Evolutionary conservation across 129 eudicot species (phyloP).

Genomic region (Chrysanthemum makinoi): DNA sequence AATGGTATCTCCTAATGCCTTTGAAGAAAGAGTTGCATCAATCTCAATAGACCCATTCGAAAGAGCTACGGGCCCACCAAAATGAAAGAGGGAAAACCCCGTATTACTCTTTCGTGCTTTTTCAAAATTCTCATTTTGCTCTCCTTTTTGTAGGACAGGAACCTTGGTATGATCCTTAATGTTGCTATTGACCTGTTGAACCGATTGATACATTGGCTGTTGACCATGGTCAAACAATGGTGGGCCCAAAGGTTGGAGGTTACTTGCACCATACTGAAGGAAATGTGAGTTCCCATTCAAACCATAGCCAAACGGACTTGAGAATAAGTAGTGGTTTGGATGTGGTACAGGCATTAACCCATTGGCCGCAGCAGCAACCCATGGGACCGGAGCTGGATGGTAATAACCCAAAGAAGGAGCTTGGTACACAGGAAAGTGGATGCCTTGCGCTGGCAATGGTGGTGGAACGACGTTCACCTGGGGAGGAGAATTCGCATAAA

Average conservation of each 20-base stretch:
- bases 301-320: conserved; percentile 61
- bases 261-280: conserved; percentile 61
- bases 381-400: conserved; percentile 57
- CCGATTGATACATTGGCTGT: conserved; percentile 59
- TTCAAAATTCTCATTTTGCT: conserved; percentile 26
- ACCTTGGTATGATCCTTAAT: conserved; percentile 42
- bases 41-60: conserved; percentile 56
- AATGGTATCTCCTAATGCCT: conserved; percentile 26
- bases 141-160: conserved; percentile 24
- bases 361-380: conserved; percentile 61
- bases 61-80: conserved; percentile 85
- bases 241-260: conserved; percentile 59
- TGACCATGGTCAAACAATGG: conserved; percentile 49
- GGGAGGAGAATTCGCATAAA: conserved; percentile 32
- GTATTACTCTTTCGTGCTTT: conserved; percentile 37
- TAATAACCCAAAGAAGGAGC: conserved; percentile 60
- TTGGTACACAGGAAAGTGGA: conserved; percentile 65
- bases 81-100: conserved; percentile 83
- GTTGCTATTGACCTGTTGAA: conserved; percentile 42
- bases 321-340: conserved; percentile 60
- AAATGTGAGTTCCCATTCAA: conserved; percentile 58
- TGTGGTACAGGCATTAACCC: conserved; percentile 64
- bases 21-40: conserved; percentile 33
- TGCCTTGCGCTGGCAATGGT: conserved; percentile 51
- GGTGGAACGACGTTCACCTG: conserved; percentile 45